Base-by-base conservation (phyloP, 768 basidiomycete genomes). In the Artomyces pyxidatus region DNA sequence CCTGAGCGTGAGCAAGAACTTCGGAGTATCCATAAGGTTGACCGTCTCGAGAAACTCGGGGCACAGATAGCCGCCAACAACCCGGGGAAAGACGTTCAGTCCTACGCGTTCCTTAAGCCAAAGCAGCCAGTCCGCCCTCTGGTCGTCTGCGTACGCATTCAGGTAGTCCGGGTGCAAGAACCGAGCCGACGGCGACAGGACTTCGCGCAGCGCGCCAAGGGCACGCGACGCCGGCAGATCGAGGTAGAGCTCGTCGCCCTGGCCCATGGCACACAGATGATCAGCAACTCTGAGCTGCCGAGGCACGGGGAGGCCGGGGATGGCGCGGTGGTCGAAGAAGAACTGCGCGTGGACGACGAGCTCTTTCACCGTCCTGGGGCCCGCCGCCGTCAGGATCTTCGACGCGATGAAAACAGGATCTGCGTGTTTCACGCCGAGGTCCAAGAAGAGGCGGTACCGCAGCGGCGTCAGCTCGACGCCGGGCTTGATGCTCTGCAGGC, bases 51-150 rank as follows among this genome's bases (percentile, higher is more conserved):
- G 27, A 30, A 59, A 48, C 12, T 59, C 58, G 1, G 51, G 40
- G 4, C 46, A 26, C 25, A 59, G 45, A 9, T 19, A 22, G 4
- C 53, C 53, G 16, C 28, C 16, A 21, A 49, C 3, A 5, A 58
- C 38, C 19, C 58, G 58, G 1, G 58, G 58, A 16, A 47, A 38
- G 21, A 47, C 44, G 14, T 51, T 52, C 26, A 59, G 2, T 12
- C 50, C 37, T 3, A 59, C 54, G n/a, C 1, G 0, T 28, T 53
- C 48, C 27, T 35, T 42, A n/a, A 59, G 45, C 57, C 57, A 59
- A 30, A 27, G 6, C 2, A 48, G 35, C 58, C 58, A 59, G 26
- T 49, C 29, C 28, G 6, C 44, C 47, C 42, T 37, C 4, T 42
- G 25, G 23, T 47, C 48, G 25, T 49, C 45, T 9, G 37, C 26